Conservation (phyloP, 1,139 yeast species). For the Kluyveromyces sp. region DNA sequence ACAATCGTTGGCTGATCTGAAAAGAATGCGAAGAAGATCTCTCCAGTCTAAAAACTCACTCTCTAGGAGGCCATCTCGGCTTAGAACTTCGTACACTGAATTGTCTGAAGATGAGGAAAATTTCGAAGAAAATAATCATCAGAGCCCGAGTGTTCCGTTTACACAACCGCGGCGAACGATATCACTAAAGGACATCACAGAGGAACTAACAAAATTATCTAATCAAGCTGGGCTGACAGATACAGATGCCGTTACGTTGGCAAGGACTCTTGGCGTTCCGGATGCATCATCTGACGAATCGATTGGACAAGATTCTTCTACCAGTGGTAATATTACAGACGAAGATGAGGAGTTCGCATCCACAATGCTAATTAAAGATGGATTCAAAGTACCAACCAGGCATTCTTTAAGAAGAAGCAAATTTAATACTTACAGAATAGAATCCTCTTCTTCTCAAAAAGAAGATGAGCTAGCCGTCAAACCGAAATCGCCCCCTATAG, state of each 20-base stretch:
- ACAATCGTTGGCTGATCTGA: constrained; percentile 4
- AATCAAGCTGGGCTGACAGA: constrained; percentile 68
- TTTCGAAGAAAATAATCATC: constrained; percentile 6
- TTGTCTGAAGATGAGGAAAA: constrained; percentile 18
- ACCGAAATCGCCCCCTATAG: neutral
- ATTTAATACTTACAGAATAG: constrained; percentile 27
- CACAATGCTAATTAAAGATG: constrained; percentile 24
- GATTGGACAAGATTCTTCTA: constrained; percentile 7
- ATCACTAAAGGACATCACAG: constrained; percentile 59
- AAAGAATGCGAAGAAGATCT: constrained; percentile 6
- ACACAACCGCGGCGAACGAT: constrained; percentile 8
- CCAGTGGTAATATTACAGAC: constrained; percentile 2
- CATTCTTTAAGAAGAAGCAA: constrained; percentile 30
- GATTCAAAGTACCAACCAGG: constrained; percentile 26
- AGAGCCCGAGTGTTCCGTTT: constrained; percentile 5
- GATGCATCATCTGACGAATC: constrained; percentile 4
- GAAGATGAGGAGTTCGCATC: constrained; percentile 21
- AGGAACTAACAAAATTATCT: constrained; percentile 58
- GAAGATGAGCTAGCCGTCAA: neutral
- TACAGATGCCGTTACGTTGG: constrained; percentile 66
- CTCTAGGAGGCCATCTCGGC: constrained; percentile 31
- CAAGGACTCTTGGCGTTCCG: constrained; percentile 47
- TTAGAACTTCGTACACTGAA: constrained; percentile 28
- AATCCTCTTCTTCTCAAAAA: constrained; percentile 8
- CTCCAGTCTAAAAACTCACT: constrained; percentile 14